Evolutionary conservation across 179 eudicot species (phyloP).

Genomic region (Heliamphora pulchella): DNA sequence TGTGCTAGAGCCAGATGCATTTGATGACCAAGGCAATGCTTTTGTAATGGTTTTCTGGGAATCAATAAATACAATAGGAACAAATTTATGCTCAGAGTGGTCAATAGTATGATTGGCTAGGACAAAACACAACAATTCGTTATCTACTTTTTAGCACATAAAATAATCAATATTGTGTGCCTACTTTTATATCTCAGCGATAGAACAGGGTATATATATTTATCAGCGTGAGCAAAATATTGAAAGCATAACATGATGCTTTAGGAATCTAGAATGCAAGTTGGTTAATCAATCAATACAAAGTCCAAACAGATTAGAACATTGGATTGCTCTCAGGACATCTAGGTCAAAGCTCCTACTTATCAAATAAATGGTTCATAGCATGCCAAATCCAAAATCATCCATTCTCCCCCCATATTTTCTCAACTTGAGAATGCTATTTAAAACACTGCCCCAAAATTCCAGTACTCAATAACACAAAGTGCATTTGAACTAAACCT

Average conservation of each 20-base stretch:
- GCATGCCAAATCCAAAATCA: too few species aligned
- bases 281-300: neutral
- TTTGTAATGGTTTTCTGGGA: constrained; percentile 33
- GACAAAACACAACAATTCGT: neutral
- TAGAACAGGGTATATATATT: neutral
- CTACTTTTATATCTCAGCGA: neutral
- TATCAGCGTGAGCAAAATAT: constrained; percentile 5
- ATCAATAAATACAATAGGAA: neutral
- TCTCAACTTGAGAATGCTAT: too few species aligned
- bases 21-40: constrained; percentile 29
- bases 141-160: neutral
- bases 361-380: too few species aligned
- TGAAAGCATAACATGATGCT: neutral
- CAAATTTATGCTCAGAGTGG: too few species aligned
- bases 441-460: too few species aligned
- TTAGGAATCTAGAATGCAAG: neutral
- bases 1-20: constrained; percentile 28
- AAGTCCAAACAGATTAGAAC: neutral
- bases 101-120: too few species aligned
- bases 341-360: too few species aligned
- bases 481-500: too few species aligned
- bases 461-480: too few species aligned
- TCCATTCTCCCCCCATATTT: too few species aligned
- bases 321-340: too few species aligned
- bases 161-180: neutral